Evolutionary conservation across 768 basidiomycete genomes (phyloP).

Genomic region (Mycena alexandri): DNA sequence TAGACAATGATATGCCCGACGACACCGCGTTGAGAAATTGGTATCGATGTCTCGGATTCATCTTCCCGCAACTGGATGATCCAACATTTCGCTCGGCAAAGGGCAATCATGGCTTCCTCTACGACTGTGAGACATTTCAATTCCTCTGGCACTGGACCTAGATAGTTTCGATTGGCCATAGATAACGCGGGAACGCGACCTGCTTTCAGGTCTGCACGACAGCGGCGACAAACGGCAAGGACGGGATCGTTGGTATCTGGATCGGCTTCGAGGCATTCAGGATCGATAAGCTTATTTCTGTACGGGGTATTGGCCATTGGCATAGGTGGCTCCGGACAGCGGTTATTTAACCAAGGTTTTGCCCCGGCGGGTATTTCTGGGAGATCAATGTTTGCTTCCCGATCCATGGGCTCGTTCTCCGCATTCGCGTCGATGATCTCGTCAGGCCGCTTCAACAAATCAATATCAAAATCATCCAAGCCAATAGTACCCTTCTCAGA

Average conservation of each 20-base stretch:
- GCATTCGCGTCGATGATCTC: background rate
- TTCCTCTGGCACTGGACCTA: conserved; percentile 6
- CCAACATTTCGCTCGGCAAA: conserved; percentile 36
- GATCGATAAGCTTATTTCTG: background rate
- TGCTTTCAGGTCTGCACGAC: too few species aligned
- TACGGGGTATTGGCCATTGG: background rate
- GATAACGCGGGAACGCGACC: background rate
- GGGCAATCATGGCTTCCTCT: conserved; percentile 43
- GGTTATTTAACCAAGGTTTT: too few species aligned
- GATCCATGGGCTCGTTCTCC: background rate
- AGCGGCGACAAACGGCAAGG: background rate
- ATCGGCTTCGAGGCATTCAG: background rate
- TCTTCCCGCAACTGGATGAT: conserved; percentile 20
- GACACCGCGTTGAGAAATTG: too few species aligned
- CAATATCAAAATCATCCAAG: too few species aligned
- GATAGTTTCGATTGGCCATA: conserved; percentile 4
- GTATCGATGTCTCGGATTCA: too few species aligned
- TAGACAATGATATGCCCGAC: too few species aligned
- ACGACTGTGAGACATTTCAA: conserved; percentile 33
- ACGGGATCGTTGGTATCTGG: background rate
- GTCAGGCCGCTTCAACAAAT: background rate
- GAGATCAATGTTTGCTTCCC: too few species aligned
- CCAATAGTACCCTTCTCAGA: too few species aligned
- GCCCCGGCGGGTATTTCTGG: too few species aligned
- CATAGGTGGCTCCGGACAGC: background rate